Conservation (phyloP, 2,329 filamentous ascomycete genomes). For the Cordyceps militaris region DNA sequence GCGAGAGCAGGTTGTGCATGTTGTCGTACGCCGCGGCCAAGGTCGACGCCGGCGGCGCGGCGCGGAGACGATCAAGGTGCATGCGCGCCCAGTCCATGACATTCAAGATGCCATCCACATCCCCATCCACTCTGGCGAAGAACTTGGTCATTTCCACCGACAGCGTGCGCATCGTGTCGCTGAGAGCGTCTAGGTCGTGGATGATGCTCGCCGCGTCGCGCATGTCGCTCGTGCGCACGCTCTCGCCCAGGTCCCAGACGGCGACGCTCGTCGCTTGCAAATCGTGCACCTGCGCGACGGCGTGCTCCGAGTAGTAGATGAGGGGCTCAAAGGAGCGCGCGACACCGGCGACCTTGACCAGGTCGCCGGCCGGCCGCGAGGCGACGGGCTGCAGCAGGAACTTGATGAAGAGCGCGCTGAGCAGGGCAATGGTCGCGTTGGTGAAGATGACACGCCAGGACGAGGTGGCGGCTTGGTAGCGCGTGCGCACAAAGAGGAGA, state of each 20-base stretch:
- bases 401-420: conserved; percentile 59
- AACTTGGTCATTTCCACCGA: conserved; percentile 84
- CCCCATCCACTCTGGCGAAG: conserved; percentile 87
- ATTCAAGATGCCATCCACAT: conserved; percentile 84
- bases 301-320: conserved; percentile 90
- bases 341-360: conserved; percentile 84
- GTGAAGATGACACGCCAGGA: conserved; percentile 63
- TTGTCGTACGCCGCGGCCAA: conserved; percentile 73
- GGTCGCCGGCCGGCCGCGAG: conserved; percentile 45
- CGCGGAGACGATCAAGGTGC: conserved; percentile 66
- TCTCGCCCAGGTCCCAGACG: conserved; percentile 92
- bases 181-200: conserved; percentile 74
- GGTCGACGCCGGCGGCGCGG: conserved; percentile 46
- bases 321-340: conserved; percentile 89
- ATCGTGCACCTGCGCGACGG: conserved; percentile 76
- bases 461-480: conserved; percentile 54
- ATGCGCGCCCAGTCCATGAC: conserved; percentile 95
- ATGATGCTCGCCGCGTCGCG: conserved; percentile 83
- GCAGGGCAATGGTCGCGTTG: conserved; percentile 52
- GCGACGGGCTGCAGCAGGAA: conserved; percentile 62
- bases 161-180: conserved; percentile 76
- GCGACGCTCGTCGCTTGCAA: conserved; percentile 87
- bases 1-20: conserved; percentile 68
- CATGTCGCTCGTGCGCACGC: conserved; percentile 83
- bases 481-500: conserved; percentile 55